These are phyloP conservation scores for Malassezia obtusa DNA, from an alignment of 1,284 basidiomycete species.

Conservation along the genomic window DNA sequence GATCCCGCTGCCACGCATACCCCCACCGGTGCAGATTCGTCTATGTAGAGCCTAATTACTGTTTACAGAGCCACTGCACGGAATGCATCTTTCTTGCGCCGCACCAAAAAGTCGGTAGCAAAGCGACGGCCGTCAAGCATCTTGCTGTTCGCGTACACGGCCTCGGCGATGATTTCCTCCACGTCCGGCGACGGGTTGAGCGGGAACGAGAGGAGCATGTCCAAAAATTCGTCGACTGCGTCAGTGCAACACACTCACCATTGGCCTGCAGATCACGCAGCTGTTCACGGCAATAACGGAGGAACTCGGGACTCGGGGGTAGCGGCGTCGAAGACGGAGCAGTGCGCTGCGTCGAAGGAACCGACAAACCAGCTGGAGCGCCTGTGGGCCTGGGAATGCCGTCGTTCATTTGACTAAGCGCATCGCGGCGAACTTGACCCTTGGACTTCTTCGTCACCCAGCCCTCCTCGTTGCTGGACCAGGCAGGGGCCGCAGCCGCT, in stretches of 20 bases:
- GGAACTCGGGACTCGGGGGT: slow-evolving; percentile 60
- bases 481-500: not conserved
- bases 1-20: not conserved
- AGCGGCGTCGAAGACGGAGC: not conserved
- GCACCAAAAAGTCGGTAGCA: slow-evolving; percentile 76
- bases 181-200: slow-evolving; percentile 45
- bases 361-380: not conserved
- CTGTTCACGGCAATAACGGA: slow-evolving; percentile 80
- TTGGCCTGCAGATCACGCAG: slow-evolving; percentile 62
- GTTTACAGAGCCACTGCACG: slow-evolving; percentile 12
- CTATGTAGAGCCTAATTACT: not conserved
- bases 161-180: slow-evolving; percentile 46
- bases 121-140: slow-evolving; percentile 91
- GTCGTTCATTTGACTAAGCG: slow-evolving; percentile 14
- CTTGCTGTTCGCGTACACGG: slow-evolving; percentile 77
- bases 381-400: slow-evolving; percentile 11
- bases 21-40: not conserved
- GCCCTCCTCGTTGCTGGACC: slow-evolving; percentile 4
- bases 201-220: slow-evolving; percentile 49
- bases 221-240: slow-evolving; percentile 45
- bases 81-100: slow-evolving; percentile 57
- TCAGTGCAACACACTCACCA: not conserved
- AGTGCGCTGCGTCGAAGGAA: not conserved
- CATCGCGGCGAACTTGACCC: slow-evolving; percentile 15
- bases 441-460: slow-evolving; percentile 14